Base-by-base conservation (phyloP, 495 filamentous ascomycete genomes). In the Hyaloscypha hepaticicola region DNA sequence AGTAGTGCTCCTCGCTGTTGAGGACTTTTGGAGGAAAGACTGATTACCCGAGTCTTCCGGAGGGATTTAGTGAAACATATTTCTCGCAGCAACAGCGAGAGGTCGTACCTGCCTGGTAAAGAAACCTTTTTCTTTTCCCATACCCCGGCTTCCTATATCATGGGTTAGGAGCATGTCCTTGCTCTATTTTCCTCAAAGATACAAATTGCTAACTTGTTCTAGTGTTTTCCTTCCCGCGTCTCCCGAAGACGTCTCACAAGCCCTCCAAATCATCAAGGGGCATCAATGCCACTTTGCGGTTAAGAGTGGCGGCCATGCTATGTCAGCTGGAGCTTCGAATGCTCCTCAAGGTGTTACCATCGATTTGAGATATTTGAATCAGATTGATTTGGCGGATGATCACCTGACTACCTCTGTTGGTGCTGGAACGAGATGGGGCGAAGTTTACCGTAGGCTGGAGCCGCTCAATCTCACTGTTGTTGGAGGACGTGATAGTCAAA, bases 401-500 rank as follows among this genome's bases (percentile, higher is more conserved):
- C 50, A 69, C 6, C 58, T 69, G 26, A 72, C 67, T 11, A 66
- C 66, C 2, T 51, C 51, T 14, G 74, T 81, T 28, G 80, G 70
- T 0, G 69, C 77, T 11, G 79, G 78, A 16, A 72, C 70, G 38
- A 65, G 61, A 63, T 85, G 82, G 82, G 51, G 50, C 7, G 72
- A 82, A n/a, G 80, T 85, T 12, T 86, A 85, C 64, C 34, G 61
- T 1, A 72, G 67, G 52, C 69, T 85, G 8, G 76, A 75, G 6
- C 61, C 70, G 0, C 69, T 75, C 25, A 70, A 75, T n/a, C 67
- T 83, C 3, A 69, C 77, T n/a, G 77, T 81, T 5, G 61, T 79
- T 5, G 83, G 85, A 4, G 85, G 83, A 16, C 78, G 85, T 50
- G 74, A 77, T 27, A 66, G 77, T 0, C 73, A 71, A 22, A 77